Evolutionary conservation across 2,329 filamentous ascomycete genomes (phyloP).

Genomic region (Ceratocystis destructans): DNA sequence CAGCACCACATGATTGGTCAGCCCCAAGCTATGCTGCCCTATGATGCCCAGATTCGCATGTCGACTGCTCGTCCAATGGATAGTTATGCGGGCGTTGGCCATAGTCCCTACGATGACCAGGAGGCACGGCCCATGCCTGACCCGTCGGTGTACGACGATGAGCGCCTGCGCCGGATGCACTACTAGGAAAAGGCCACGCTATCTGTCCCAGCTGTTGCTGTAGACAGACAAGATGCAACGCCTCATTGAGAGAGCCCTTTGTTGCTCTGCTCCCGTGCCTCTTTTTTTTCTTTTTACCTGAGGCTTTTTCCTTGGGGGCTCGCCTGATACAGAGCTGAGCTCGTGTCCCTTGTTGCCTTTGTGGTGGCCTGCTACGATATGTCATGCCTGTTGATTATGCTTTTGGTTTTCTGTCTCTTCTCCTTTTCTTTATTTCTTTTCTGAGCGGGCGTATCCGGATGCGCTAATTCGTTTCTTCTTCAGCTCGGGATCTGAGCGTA

Average conservation of each 20-base stretch:
- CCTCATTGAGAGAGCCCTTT: neutral
- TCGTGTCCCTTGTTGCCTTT: neutral
- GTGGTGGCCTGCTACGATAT: slow-evolving; percentile 7
- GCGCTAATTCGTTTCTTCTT: slow-evolving; percentile 14
- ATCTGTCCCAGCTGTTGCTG: neutral
- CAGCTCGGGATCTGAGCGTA: neutral
- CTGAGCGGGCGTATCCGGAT: neutral
- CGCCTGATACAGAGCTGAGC: neutral
- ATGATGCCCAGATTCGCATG: slow-evolving; percentile 10
- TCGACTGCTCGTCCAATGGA: neutral
- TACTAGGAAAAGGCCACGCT: neutral
- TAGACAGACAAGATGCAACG: neutral
- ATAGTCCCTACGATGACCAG: neutral
- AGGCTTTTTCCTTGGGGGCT: neutral
- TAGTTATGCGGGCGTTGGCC: neutral
- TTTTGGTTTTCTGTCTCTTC: neutral
- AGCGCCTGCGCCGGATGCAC: slow-evolving; percentile 9
- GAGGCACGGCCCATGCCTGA: slow-evolving; percentile 8
- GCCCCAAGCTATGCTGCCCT: neutral
- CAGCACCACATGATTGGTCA: neutral
- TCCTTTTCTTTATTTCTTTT: slow-evolving; percentile 8
- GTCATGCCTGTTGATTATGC: neutral
- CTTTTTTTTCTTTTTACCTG: too few species aligned
- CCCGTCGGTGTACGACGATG: slow-evolving; percentile 10
- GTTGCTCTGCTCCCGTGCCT: neutral